Evolutionary conservation across 495 filamentous ascomycete species (phyloP), one percentile per base, ranked within the genome.

Genomic region (Penicillium cosmopolitanum): DNA sequence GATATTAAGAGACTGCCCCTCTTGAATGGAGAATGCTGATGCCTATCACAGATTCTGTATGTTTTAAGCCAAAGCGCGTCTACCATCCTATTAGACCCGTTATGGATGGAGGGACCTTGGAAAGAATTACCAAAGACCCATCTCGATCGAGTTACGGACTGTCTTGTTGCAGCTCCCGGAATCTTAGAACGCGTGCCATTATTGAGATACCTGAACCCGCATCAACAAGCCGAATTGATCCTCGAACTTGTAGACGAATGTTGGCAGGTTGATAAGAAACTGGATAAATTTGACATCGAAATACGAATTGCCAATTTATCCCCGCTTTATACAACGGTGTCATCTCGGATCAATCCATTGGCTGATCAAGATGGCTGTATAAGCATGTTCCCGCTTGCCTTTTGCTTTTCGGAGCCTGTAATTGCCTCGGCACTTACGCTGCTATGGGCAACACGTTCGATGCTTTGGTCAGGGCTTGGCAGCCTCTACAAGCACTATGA

Each of bases 61-160:
- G 36, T 3, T 12, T n/a, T 70, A 44, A 55, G 57, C 8, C 56
- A 18, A 15, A 60, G 59, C 18, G 25, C 34, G 15, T 58, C 66
- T 16, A 76, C 57, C 18, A 70, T 72, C 25, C 51, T 78, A 5
- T 58, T 64, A 3, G 51, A 68, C 8, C 43, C 65, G 6, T 55
- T 46, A 7, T 78, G 74, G 76, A 63, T 67, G 33, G 51, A 59
- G 7, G 25, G 46, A 3, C 74, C 76, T 5, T 77, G 68, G 68
- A 62, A 28, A 51, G 36, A 34, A 15, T 40, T 28, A 15, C 40
- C 56, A 4, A 77, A 76, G 53, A 46, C 57, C 4, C 48, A 56
- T 11, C 44, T 62, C 36, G 65, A 72, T 51, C 55, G 63, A 9
- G 58, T 77, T 1, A 55, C 66, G 0, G 73, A 76, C 46, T 62